Percentiles rank a stretch among this genome's conserved stretches.
Evolutionary conservation across 345 rosid species (phyloP).

Genomic region (Eucalyptus tenuipes): DNA sequence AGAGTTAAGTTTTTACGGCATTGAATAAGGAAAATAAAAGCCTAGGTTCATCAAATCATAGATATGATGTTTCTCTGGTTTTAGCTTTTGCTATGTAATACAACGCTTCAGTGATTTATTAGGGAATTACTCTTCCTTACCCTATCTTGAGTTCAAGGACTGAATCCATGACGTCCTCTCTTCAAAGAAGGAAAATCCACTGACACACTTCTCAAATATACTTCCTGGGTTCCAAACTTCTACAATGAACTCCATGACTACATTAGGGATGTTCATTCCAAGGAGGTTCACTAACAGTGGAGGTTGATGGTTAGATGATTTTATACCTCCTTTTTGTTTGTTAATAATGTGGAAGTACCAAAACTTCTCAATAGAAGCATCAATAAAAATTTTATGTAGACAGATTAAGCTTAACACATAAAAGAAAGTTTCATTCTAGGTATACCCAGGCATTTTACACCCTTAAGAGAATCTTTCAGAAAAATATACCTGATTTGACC

Average conservation of each 20-base stretch:
- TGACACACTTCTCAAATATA: not conserved
- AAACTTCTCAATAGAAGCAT: not conserved
- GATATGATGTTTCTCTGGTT: not conserved
- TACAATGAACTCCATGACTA: not conserved
- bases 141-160: not conserved
- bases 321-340: not conserved
- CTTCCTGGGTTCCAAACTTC: not conserved
- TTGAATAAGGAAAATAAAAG: not conserved
- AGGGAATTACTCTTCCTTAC: not conserved
- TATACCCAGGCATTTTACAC: not conserved
- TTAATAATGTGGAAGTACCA: not conserved
- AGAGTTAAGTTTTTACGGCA: not conserved
- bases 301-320: not conserved
- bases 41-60: not conserved
- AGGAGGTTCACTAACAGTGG: not conserved
- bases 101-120: not conserved
- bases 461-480: not conserved
- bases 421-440: not conserved
- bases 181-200: not conserved
- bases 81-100: not conserved
- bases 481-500: not conserved
- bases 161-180: not conserved
- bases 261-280: not conserved
- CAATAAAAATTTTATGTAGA: not conserved
- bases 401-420: not conserved